Evolutionary conservation across 176 grass and related monocot species (phyloP).

Genomic region (Eleusine coracana): DNA sequence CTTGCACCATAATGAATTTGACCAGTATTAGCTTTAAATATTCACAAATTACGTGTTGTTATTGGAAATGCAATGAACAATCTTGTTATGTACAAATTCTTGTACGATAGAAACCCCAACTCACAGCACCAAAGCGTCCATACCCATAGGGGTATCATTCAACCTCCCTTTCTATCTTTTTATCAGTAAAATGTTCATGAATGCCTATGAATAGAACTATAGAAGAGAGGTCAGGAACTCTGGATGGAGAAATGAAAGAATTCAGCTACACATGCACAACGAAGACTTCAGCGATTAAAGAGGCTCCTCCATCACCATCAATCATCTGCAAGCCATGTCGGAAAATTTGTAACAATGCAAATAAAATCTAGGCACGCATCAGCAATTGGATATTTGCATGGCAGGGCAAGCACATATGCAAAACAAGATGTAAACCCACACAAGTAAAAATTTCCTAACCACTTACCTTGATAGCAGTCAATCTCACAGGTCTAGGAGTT

Average conservation of each 20-base stretch:
- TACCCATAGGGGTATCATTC: slow-evolving; percentile 40
- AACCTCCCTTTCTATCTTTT: slow-evolving; percentile 55
- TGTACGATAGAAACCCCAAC: slow-evolving; percentile 50
- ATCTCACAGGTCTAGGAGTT: slow-evolving; percentile 53
- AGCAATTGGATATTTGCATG: not conserved
- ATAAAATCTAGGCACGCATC: slow-evolving; percentile 9
- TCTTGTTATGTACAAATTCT: slow-evolving; percentile 67
- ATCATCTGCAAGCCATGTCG: slow-evolving; percentile 49
- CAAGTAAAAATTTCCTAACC: not conserved
- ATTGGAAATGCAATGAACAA: slow-evolving; percentile 61
- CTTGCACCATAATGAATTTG: not conserved
- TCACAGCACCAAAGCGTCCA: slow-evolving; percentile 49
- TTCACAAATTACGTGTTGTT: slow-evolving; percentile 59
- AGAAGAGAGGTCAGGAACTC: slow-evolving; percentile 62
- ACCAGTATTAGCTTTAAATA: slow-evolving; percentile 36
- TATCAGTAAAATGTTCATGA: slow-evolving; percentile 44
- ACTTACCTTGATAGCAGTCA: slow-evolving; percentile 47
- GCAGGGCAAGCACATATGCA: not conserved
- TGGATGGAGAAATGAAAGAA: slow-evolving; percentile 67
- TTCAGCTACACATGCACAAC: slow-evolving; percentile 56
- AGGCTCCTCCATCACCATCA: slow-evolving; percentile 48
- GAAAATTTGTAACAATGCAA: not conserved
- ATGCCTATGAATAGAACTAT: slow-evolving; percentile 52
- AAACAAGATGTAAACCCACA: slow-evolving; percentile 13
- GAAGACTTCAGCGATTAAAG: slow-evolving; percentile 47